Conservation (phyloP, 2,329 filamentous ascomycete species). For the Zasmidium cellare region DNA sequence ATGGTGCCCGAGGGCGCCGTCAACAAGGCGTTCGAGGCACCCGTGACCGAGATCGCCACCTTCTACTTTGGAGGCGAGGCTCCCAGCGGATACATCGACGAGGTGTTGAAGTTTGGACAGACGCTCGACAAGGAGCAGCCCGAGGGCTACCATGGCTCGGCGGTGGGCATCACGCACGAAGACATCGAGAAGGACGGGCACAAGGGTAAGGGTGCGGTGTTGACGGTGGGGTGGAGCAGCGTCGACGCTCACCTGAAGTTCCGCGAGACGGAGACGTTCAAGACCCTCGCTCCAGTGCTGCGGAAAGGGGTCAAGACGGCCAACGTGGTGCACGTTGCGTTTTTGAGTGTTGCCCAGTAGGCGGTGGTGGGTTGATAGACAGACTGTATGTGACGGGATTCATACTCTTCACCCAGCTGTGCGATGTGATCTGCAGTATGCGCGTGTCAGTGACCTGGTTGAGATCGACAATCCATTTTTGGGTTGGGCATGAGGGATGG, state of each 20-base stretch:
- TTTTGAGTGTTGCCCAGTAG: constrained; percentile 25
- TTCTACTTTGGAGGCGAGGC: constrained; percentile 44
- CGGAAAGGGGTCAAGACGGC: constrained; percentile 43
- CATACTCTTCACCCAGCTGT: too few species aligned
- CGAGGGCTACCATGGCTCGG: constrained; percentile 22
- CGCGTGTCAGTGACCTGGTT: not conserved
- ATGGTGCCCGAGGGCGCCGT: constrained; percentile 27
- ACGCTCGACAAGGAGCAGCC: constrained; percentile 30
- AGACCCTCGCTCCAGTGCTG: constrained; percentile 41
- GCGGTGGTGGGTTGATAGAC: not conserved
- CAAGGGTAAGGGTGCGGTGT: constrained; percentile 44
- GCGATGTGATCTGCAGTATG: not conserved
- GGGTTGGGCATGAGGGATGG: not conserved
- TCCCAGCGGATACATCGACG: constrained; percentile 33
- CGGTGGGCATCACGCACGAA: constrained; percentile 29
- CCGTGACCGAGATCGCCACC: constrained; percentile 52
- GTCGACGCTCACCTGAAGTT: constrained; percentile 51
- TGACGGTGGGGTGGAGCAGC: constrained; percentile 55
- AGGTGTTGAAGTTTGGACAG: constrained; percentile 41
- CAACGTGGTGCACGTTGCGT: constrained; percentile 48
- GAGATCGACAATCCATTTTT: not conserved
- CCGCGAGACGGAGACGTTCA: constrained; percentile 48
- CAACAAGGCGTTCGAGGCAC: constrained; percentile 35
- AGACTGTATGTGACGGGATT: too few species aligned
- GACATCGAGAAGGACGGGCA: constrained; percentile 33